phyloP scores from a whole-genome alignment of 257 asterid genomes.

The Solanum medicagineum region DNA sequence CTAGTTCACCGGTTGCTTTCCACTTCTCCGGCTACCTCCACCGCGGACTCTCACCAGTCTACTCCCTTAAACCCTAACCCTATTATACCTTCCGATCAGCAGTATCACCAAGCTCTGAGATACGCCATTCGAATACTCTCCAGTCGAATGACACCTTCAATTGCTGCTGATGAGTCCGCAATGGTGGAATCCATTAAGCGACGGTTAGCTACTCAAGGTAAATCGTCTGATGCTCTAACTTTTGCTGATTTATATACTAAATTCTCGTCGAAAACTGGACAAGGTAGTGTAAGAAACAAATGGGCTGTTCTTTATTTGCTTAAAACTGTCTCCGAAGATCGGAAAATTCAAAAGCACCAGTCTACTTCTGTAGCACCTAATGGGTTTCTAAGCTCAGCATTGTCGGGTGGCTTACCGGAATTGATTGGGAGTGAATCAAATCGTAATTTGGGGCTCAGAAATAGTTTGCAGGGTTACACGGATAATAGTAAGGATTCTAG shows the following conservation, averaged over 20 bases:
- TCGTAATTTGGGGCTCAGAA: slow-evolving; percentile 8
- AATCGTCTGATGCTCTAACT: slow-evolving; percentile 87
- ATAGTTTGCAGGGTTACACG: neutral
- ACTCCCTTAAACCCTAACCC: slow-evolving; percentile 25
- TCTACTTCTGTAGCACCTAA: slow-evolving; percentile 21
- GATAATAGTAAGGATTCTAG: slow-evolving; percentile 18
- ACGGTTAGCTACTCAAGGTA: slow-evolving; percentile 83
- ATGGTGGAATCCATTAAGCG: slow-evolving; percentile 92
- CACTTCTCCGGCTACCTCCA: slow-evolving; percentile 6
- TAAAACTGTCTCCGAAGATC: slow-evolving; percentile 77
- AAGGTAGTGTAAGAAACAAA: slow-evolving; percentile 71
- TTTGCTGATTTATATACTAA: slow-evolving; percentile 72
- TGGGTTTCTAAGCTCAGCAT: slow-evolving; percentile 47
- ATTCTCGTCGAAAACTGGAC: slow-evolving; percentile 53
- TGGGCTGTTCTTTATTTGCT: slow-evolving; percentile 94
- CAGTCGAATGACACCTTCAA: slow-evolving; percentile 84
- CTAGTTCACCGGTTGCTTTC: slow-evolving; percentile 68
- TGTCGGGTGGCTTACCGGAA: slow-evolving; percentile 62
- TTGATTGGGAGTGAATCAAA: slow-evolving; percentile 26
- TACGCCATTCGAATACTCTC: slow-evolving; percentile 83
- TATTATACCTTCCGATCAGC: slow-evolving; percentile 22
- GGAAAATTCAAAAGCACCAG: slow-evolving; percentile 28
- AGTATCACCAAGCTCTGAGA: slow-evolving; percentile 54
- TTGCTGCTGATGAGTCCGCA: slow-evolving; percentile 56
- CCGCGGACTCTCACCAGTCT: neutral